These are phyloP conservation scores for Spathaspora girioi DNA, from an alignment of 805 yeast species.

Conservation along the genomic window DNA sequence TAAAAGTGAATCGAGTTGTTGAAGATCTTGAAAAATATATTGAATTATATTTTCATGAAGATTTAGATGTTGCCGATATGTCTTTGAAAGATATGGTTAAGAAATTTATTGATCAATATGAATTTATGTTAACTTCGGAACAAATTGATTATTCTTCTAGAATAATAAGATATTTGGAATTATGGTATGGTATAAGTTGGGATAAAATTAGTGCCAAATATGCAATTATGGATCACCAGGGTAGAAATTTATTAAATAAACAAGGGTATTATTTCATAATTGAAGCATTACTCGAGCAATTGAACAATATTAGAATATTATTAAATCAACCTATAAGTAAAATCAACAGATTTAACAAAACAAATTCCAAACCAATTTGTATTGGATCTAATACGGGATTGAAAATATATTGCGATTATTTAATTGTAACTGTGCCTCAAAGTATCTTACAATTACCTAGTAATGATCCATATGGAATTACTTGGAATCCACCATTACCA, in stretches of 20 bases:
- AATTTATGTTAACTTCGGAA: constrained; percentile 43
- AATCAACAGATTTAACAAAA: constrained; percentile 27
- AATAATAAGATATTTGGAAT: constrained; percentile 53
- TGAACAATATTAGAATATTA: constrained; percentile 38
- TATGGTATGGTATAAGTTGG: constrained; percentile 81
- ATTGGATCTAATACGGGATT: constrained; percentile 33
- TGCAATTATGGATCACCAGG: constrained; percentile 66
- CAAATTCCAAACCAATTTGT: constrained; percentile 13
- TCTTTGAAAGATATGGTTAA: constrained; percentile 48
- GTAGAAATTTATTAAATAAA: constrained; percentile 70
- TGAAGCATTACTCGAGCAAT: constrained; percentile 29
- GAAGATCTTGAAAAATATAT: constrained; percentile 59
- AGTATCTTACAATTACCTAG: constrained; percentile 51
- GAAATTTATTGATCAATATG: constrained; percentile 44
- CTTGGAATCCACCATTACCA: constrained; percentile 26
- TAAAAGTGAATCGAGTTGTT: constrained; percentile 32
- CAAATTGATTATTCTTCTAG: constrained; percentile 54
- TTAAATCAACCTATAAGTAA: constrained; percentile 40
- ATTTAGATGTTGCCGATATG: constrained; percentile 46
- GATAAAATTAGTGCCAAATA: constrained; percentile 63
- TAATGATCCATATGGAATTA: constrained; percentile 43
- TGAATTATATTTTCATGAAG: constrained; percentile 52
- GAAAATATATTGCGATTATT: constrained; percentile 44
- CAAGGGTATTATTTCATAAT: constrained; percentile 57
- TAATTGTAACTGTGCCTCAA: constrained; percentile 75